These are phyloP conservation scores for Corylus americana DNA, from an alignment of 306 rosid genomes.

Conservation along the genomic window DNA sequence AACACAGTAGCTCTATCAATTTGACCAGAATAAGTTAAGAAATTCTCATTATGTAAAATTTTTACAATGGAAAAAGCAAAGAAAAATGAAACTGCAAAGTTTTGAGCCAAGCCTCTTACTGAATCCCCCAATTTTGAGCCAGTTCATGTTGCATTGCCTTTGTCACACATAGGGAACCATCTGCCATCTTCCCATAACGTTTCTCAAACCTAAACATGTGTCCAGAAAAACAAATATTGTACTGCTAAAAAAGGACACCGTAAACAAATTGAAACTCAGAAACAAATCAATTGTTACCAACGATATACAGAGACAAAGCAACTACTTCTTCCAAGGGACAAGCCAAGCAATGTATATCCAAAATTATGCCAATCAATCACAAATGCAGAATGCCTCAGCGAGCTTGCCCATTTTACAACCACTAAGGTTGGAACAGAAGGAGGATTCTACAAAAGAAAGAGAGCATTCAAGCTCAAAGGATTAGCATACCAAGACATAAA, in stretches of 20 bases:
- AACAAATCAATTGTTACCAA: conserved; percentile 57
- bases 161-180: conserved; percentile 87
- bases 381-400: conserved; percentile 73
- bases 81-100: conserved; percentile 21
- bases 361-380: conserved; percentile 97
- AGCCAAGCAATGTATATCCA: conserved; percentile 82
- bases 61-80: conserved; percentile 18
- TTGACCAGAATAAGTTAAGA: conserved; percentile 13
- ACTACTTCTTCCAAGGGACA: conserved; percentile 90
- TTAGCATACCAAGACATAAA: neutral
- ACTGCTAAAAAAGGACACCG: conserved; percentile 22
- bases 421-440: conserved; percentile 95
- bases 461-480: neutral
- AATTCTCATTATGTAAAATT: neutral
- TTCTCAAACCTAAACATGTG: conserved; percentile 71
- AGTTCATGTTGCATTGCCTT: conserved; percentile 97
- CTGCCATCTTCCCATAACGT: conserved; percentile 86
- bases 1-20: conserved; percentile 55
- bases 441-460: conserved; percentile 74
- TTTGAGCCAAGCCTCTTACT: conserved; percentile 60
- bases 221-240: conserved; percentile 23
- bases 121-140: conserved; percentile 95
- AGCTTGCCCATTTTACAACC: conserved; percentile 92
- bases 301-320: conserved; percentile 70
- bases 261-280: conserved; percentile 20